These are phyloP conservation scores for Phytophthora litchii DNA, from an alignment of 352 stramenopile genomes.

Conservation along the genomic window DNA sequence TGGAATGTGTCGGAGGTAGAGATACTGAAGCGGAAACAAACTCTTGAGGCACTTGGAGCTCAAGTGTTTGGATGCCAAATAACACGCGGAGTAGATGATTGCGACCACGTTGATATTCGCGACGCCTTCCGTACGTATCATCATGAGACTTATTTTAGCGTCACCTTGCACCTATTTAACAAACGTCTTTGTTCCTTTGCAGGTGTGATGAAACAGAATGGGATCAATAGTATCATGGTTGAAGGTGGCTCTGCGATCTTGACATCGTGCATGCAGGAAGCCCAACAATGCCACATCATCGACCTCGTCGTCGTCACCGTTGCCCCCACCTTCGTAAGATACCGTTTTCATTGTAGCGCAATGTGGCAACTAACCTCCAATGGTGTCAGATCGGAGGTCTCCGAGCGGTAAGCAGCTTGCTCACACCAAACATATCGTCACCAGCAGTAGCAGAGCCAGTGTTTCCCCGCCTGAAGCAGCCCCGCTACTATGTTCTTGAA, in stretches of 20 bases:
- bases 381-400: constrained; percentile 62
- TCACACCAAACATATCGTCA: constrained; percentile 15
- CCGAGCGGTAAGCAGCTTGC: constrained; percentile 42
- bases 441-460: background rate
- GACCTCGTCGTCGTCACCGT: constrained; percentile 80
- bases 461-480: constrained; percentile 44
- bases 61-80: constrained; percentile 47
- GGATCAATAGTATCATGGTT: constrained; percentile 78
- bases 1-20: constrained; percentile 32
- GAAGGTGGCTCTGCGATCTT: constrained; percentile 84
- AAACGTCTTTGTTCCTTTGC: background rate
- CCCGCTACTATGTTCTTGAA: constrained; percentile 42
- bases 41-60: constrained; percentile 54
- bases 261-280: constrained; percentile 63
- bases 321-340: constrained; percentile 77
- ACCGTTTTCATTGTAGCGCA: too few species aligned
- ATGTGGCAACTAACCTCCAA: background rate
- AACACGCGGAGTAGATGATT: constrained; percentile 14
- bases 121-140: constrained; percentile 61
- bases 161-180: background rate
- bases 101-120: constrained; percentile 57
- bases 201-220: constrained; percentile 47
- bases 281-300: constrained; percentile 48
- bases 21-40: constrained; percentile 34
- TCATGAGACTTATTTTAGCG: background rate